Evolutionary conservation across 768 basidiomycete species (phyloP), one percentile per base, ranked within the genome.

Genomic region (Tylopilus vinaceipallidus): DNA sequence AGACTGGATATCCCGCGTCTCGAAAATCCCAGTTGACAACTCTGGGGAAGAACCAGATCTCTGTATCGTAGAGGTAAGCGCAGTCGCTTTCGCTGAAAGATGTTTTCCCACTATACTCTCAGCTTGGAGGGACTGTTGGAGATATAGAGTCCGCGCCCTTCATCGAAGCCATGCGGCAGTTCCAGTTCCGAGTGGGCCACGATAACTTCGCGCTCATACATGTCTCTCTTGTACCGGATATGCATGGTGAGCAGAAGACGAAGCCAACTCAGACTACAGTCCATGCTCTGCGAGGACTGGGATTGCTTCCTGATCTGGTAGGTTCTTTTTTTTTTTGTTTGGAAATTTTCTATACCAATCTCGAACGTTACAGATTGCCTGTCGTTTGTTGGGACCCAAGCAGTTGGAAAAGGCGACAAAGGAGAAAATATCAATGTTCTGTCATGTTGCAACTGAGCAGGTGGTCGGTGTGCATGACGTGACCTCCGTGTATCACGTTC

Each of bases 91-190:
- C 33, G 37, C 45, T 33, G 29, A 47, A 19, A 29, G n/a, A 14
- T 47, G 33, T 26, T 12, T 3, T 45, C 41, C 61, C 45, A 58
- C 33, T 33, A 17, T 16, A 6, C 35, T 12, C 6, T n/a, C 53
- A 95, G 92, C 88, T 99, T 53, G 95, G 95, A 48, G 95, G 95
- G 19, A 99, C 95, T 0, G 95, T 99, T 14, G 95, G 95, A 38
- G 95, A 99, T 63, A 99, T 99, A 66, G 95, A 99, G 62, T 97
- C 93, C 7, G 95, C 95, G 3, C 95, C 95, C 3, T 99, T 99
- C 69, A 78, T 99, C 39, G 95, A 99, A 69, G 95, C 95, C 1
- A 94, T 99, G 88, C 85, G 95, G n/a, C 95, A 99, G 68, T 99
- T 99, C 78, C 95, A 99, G 66, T 98, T 98, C 76, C 86, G 95